Conservation (phyloP, 805 yeast species). For the Alloascoidea hylecoeti region DNA sequence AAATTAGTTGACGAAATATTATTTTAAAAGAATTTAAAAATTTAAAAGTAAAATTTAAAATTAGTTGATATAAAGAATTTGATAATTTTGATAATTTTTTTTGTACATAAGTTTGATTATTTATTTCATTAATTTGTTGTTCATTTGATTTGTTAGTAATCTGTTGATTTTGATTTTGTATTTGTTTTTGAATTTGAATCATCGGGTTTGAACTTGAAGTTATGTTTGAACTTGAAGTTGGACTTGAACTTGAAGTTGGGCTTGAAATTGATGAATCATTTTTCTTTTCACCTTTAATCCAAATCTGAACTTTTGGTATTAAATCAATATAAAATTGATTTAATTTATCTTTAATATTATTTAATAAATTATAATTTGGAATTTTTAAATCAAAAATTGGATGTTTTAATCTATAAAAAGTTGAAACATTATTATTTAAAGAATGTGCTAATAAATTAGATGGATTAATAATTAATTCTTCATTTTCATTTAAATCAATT, state of each 20-base stretch:
- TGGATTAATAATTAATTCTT: slow-evolving; percentile 24
- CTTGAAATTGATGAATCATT: not conserved
- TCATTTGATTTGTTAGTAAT: not conserved
- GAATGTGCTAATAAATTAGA: slow-evolving; percentile 26
- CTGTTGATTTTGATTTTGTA: too few relatives aligned
- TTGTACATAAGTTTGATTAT: not conserved
- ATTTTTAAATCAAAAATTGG: not conserved
- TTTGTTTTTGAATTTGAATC: too few relatives aligned
- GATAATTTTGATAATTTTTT: not conserved
- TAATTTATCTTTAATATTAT: not conserved
- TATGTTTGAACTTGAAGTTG: too few relatives aligned
- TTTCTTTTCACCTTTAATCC: not conserved
- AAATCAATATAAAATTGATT: not conserved
- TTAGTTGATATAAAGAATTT: not conserved
- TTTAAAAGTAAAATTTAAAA: too few relatives aligned
- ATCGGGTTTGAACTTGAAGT: too few relatives aligned
- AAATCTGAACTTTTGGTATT: not conserved
- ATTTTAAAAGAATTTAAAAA: too few relatives aligned
- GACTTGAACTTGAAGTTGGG: not conserved
- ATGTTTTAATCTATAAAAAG: not conserved
- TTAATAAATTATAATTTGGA: not conserved
- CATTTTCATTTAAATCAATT: slow-evolving; percentile 21
- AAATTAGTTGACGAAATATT: too few relatives aligned
- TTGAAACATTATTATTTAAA: not conserved
- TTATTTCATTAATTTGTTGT: not conserved